Evolutionary conservation across 1,284 basidiomycete species (phyloP).

Genomic region (Moesziomyces sp.): DNA sequence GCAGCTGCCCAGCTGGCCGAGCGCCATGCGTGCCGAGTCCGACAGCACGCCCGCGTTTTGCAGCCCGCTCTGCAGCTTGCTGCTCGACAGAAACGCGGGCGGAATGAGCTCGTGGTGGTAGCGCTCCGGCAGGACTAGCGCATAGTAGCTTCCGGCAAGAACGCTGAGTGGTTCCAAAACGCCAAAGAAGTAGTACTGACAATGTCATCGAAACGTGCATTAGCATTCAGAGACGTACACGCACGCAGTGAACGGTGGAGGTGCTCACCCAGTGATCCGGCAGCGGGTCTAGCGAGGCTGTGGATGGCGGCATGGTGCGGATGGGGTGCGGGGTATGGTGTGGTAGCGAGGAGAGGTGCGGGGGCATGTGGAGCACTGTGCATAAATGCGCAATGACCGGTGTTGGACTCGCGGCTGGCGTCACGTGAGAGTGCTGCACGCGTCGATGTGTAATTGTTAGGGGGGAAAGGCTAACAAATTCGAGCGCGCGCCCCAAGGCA

Average conservation of each 20-base stretch:
- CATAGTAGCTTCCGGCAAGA: conserved; percentile 49
- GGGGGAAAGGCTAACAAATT: neutral
- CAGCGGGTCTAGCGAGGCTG: conserved; percentile 14
- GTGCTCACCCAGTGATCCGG: conserved; percentile 44
- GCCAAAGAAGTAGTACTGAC: conserved; percentile 58
- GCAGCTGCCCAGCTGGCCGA: conserved; percentile 56
- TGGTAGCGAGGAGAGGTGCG: neutral
- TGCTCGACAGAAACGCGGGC: conserved; percentile 31
- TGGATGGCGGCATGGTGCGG: conserved; percentile 1
- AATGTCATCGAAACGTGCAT: neutral
- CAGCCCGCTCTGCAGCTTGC: conserved; percentile 20
- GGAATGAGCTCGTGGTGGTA: conserved; percentile 56
- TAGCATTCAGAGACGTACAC: neutral
- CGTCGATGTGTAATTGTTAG: conserved; percentile 11
- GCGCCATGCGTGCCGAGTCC: conserved; percentile 41
- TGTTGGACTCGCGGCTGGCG: neutral
- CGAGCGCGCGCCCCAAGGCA: conserved; percentile 9
- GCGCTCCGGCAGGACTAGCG: conserved; percentile 43
- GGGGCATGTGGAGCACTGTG: neutral
- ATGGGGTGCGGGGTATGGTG: neutral
- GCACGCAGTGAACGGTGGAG: neutral
- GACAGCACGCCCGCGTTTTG: conserved; percentile 24
- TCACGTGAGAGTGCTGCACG: conserved; percentile 17
- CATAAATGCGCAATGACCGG: conserved; percentile 4
- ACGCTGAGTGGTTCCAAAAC: conserved; percentile 56